Conservation (phyloP, 2,329 filamentous ascomycete genomes). For the Penicillium thymicola region DNA sequence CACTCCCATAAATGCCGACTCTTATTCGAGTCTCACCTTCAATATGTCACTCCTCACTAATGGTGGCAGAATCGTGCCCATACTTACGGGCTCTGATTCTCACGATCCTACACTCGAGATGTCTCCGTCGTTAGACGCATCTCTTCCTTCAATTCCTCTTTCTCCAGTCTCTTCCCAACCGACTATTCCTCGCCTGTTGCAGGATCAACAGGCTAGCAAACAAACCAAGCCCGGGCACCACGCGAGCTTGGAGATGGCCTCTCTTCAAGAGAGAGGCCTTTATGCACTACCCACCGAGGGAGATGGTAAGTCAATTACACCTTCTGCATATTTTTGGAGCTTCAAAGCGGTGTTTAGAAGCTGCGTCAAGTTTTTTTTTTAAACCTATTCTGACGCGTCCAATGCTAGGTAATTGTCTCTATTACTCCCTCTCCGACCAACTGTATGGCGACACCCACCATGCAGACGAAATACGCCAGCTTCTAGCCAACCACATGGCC, state of each 20-base stretch:
- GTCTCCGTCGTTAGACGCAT: background rate
- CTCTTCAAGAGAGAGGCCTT: slow-evolving; percentile 54
- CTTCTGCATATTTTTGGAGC: slow-evolving; percentile 6
- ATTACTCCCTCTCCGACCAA: slow-evolving; percentile 66
- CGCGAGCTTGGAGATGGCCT: slow-evolving; percentile 38
- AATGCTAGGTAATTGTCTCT: slow-evolving; percentile 64
- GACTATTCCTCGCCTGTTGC: slow-evolving; percentile 5
- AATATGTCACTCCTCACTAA: slow-evolving; percentile 40
- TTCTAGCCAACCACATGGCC: slow-evolving; percentile 61
- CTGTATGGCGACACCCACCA: slow-evolving; percentile 59
- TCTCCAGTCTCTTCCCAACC: background rate
- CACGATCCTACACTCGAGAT: slow-evolving; percentile 9
- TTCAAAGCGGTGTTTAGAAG: background rate
- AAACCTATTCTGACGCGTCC: slow-evolving; percentile 21
- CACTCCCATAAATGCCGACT: slow-evolving; percentile 32
- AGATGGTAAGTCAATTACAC: slow-evolving; percentile 53
- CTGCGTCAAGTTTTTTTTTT: background rate
- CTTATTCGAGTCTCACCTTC: slow-evolving; percentile 25
- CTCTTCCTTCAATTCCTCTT: background rate
- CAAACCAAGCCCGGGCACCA: slow-evolving; percentile 18
- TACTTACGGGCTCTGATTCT: slow-evolving; percentile 34
- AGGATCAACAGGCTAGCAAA: slow-evolving; percentile 15
- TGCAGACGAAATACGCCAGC: slow-evolving; percentile 57
- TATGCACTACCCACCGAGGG: slow-evolving; percentile 59
- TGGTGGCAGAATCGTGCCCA: slow-evolving; percentile 44